phyloP scores from a whole-genome alignment of 345 rosid genomes.

The Salix suchowensis region DNA sequence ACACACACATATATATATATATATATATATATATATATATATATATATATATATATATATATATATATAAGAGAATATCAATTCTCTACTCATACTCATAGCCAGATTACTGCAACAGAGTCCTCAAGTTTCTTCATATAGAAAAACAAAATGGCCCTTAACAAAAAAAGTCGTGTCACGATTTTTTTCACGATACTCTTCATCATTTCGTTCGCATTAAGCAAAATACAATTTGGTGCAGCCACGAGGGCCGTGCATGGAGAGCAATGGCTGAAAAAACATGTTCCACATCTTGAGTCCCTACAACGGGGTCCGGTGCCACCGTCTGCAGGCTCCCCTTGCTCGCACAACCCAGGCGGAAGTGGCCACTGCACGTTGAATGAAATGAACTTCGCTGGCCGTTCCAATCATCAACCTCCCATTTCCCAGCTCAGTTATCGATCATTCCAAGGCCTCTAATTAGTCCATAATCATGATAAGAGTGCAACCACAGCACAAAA shows the following conservation, averaged over 20 bases:
- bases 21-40: too few species aligned
- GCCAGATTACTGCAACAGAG: background rate
- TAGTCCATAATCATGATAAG: background rate
- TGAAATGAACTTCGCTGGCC: slow-evolving; percentile 30
- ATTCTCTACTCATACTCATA: background rate
- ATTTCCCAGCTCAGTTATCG: background rate
- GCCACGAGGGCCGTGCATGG: slow-evolving; percentile 23
- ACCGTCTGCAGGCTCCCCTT: slow-evolving; percentile 6
- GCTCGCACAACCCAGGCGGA: slow-evolving; percentile 18
- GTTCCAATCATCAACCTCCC: background rate
- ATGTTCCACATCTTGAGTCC: background rate
- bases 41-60: too few species aligned
- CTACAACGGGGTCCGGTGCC: slow-evolving; percentile 21
- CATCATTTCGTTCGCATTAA: slow-evolving; percentile 3
- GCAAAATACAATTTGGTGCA: slow-evolving; percentile 2
- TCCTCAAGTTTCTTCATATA: background rate
- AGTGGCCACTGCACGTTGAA: background rate
- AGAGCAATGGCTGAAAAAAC: slow-evolving; percentile 8
- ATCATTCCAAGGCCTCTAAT: background rate
- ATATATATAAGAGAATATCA: background rate
- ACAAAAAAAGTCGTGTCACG: background rate
- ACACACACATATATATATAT: too few species aligned
- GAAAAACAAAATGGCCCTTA: background rate
- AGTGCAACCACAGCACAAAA: background rate
- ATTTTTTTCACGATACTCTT: background rate